Base-by-base conservation (phyloP, 352 stramenopile genomes). In the Pythium pectinolyticum region DNA sequence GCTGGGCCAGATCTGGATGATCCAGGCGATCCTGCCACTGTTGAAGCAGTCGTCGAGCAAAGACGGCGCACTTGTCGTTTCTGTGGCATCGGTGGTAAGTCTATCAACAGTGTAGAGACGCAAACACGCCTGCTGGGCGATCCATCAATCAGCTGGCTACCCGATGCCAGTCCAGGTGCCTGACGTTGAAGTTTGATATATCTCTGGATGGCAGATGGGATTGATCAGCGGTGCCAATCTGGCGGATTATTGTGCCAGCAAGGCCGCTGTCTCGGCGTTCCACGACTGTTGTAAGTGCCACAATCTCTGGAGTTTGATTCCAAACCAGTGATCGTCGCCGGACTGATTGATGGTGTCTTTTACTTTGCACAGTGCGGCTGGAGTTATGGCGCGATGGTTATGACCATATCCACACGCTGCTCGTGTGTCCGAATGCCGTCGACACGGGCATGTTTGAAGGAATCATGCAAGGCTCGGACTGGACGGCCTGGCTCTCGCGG, bases 401-500 rank as follows among this genome's bases (percentile, higher is more conserved):
- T 55, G 70, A 53, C 37, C 74, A 82, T 41, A 78, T 95, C 56
- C 73, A 67, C 52, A 92, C 80, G 56, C 70, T 95, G 52, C 60
- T 95, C 37, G 82, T 91, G 24, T 95, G 84, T 27, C 86, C 86
- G 20, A 83, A 76, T 37, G 80, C 72, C 25, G 74, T 95, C 28
- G 70, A 88, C 51, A 93, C 82, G 28, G 80, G 81, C 10, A 95
- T 95, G 86, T 95, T 95, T 59, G 65, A 64, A 7, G 84, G 86
- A 0, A 77, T 75, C 34, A 71, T 88, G 40, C 32, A 70, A 27
- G 75, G 73, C 12, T 46, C 73, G 8, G 56, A 74, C 35, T 83
- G 69, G 72, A 72, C 73, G 35, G 30, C 77, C 22, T 72, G 66
- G 28, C 52, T 85, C 30, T 72, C 77, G 0, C 59, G 64, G 17